A percentile compares a stretch with the other conserved stretches of the same genome.
Evolutionary conservation across 106 monocot genomes (phyloP).

Genomic region (Platanthera guangdongensis): DNA sequence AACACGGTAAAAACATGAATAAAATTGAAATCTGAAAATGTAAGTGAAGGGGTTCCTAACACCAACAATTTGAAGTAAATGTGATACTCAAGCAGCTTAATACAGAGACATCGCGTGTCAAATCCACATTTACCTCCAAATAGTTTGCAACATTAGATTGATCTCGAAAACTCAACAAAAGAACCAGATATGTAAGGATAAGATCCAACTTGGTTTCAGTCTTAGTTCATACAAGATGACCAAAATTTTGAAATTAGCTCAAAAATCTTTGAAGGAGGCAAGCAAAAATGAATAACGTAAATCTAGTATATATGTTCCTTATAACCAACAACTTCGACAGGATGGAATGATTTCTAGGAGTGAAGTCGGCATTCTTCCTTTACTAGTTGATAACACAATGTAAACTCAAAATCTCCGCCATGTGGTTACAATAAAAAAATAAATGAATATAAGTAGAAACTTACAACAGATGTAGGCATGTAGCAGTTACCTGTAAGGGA

Average conservation of each 20-base stretch:
- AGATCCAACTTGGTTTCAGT: not conserved
- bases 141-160: not conserved
- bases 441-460: not conserved
- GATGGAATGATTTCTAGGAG: not conserved
- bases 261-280: not conserved
- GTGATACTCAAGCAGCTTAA: not conserved
- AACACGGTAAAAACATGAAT: not conserved
- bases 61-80: not conserved
- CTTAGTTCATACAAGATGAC: not conserved
- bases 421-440: not conserved
- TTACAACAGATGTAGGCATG: not conserved
- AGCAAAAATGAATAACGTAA: not conserved
- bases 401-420: not conserved
- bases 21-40: not conserved
- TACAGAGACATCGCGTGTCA: not conserved
- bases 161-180: not conserved
- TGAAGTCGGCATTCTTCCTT: not conserved
- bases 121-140: not conserved
- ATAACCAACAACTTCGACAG: not conserved
- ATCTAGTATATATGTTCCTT: not conserved
- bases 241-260: not conserved
- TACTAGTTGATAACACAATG: not conserved
- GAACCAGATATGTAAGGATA: not conserved
- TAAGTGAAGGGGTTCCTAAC: not conserved
- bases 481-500: constrained; percentile 43